A percentile compares a stretch with the other conserved stretches of the same genome.
phyloP scores from a whole-genome alignment of 2,329 filamentous ascomycete species.

The Cordyceps javanica region DNA sequence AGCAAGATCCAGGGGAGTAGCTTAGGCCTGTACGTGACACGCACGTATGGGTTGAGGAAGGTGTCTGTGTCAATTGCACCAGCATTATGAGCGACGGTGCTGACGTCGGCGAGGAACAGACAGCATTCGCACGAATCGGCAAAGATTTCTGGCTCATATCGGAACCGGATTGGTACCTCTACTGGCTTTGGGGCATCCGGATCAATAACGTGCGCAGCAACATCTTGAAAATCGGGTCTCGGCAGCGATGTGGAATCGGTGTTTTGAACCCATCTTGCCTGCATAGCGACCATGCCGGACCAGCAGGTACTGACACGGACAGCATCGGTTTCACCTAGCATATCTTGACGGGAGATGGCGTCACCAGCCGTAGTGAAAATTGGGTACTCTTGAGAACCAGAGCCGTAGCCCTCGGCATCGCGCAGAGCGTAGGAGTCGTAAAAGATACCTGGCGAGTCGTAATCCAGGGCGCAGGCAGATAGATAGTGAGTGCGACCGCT shows the following conservation, averaged over 20 bases:
- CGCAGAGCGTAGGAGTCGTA: constrained; percentile 71
- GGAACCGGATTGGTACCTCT: constrained; percentile 45
- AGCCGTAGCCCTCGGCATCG: constrained; percentile 57
- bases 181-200: constrained; percentile 25
- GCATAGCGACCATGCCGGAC: constrained; percentile 68
- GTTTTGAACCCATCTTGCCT: constrained; percentile 53
- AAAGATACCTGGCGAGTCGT: constrained; percentile 56
- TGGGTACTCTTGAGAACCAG: constrained; percentile 61
- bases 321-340: constrained; percentile 54
- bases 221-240: constrained; percentile 26
- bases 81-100: constrained; percentile 29
- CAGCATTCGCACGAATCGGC: constrained; percentile 63
- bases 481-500: constrained; percentile 53
- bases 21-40: constrained; percentile 58
- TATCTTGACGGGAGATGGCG: constrained; percentile 53
- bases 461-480: constrained; percentile 63
- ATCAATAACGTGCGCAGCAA: constrained; percentile 29
- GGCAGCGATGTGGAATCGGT: constrained; percentile 23
- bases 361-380: constrained; percentile 53
- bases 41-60: constrained; percentile 69
- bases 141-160: constrained; percentile 51
- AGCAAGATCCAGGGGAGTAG: constrained; percentile 54
- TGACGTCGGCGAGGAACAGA: constrained; percentile 46
- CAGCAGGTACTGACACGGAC: constrained; percentile 69
- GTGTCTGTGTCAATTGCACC: constrained; percentile 47